These are phyloP conservation scores for Phalaenopsis aphrodite DNA, from an alignment of 106 monocot genomes.

Conservation along the genomic window DNA sequence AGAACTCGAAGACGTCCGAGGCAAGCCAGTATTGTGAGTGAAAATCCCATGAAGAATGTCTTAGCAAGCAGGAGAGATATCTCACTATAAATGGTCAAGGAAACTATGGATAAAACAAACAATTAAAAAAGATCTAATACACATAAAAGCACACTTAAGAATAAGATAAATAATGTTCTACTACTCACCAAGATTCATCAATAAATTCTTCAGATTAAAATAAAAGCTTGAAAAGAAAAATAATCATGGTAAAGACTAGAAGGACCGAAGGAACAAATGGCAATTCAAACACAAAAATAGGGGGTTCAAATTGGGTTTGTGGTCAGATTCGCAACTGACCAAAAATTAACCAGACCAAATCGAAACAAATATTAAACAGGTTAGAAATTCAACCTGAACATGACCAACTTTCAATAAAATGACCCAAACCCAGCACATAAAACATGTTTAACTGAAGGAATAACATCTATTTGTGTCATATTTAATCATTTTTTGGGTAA, in stretches of 20 bases:
- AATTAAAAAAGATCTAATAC: not conserved
- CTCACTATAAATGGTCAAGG: conserved; percentile 51
- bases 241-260: not conserved
- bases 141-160: not conserved
- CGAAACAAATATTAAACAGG: too few species aligned
- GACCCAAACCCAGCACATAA: too few species aligned
- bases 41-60: conserved; percentile 70
- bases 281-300: not conserved
- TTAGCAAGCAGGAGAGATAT: conserved; percentile 82
- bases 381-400: too few species aligned
- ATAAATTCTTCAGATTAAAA: not conserved
- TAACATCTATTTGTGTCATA: too few species aligned
- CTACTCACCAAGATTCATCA: not conserved
- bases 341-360: too few species aligned
- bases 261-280: not conserved
- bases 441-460: too few species aligned
- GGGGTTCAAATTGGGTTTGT: too few species aligned
- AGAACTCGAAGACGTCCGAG: conserved; percentile 75
- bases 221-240: not conserved
- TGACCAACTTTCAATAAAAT: too few species aligned
- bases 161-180: not conserved
- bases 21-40: conserved; percentile 46
- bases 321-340: too few species aligned
- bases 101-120: conserved; percentile 2
- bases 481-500: too few species aligned